Evolutionary conservation across 176 grass and related monocot genomes (phyloP), one percentile per base, ranked within the genome.

Genomic region (Musa itinerans): DNA sequence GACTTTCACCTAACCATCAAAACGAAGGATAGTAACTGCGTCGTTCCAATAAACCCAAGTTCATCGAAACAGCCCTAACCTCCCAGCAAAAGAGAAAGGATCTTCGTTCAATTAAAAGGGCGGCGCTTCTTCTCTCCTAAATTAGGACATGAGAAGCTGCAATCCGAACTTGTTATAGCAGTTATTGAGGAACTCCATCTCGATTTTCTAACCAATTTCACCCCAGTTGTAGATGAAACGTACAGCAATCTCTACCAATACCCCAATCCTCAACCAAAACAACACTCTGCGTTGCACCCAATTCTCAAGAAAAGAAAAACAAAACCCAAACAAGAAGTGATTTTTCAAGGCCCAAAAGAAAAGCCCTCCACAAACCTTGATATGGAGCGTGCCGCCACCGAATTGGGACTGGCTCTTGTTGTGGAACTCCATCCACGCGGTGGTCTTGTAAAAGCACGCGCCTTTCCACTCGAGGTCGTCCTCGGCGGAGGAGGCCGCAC

Each of bases 391-490:
- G 9, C 69, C 78, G 22, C 78, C 78, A 2, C 78, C 69, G 23
- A 80, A 80, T 52, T 34, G 69, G 57, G 69, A 63, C 5, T 57
- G 27, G 34, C 69, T 73, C 69, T 80, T 73, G 57, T 80, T 80
- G 68, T 73, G 78, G 78, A 64, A 73, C 48, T 80, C 78, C 78
- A 80, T 63, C 78, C 78, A 80, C 12, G 90, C 95, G 17, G 16
- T 6, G 82, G 91, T 98, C 83, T 98, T 72, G 72, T 89, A 93
- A 83, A 98, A 98, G 70, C 95, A 98, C 16, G 95, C 90, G 27
- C 95, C 95, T 83, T 98, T 98, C 90, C 95, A 98, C 50, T 84
- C 64, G 14, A 88, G 78, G 21, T 14, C 71, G 58, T 83, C 52
- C 20, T 12, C 29, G 53, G 71, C 15, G 1, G 71, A 80, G 52